phyloP scores from a whole-genome alignment of 306 rosid species.

The Castanea sativa region DNA sequence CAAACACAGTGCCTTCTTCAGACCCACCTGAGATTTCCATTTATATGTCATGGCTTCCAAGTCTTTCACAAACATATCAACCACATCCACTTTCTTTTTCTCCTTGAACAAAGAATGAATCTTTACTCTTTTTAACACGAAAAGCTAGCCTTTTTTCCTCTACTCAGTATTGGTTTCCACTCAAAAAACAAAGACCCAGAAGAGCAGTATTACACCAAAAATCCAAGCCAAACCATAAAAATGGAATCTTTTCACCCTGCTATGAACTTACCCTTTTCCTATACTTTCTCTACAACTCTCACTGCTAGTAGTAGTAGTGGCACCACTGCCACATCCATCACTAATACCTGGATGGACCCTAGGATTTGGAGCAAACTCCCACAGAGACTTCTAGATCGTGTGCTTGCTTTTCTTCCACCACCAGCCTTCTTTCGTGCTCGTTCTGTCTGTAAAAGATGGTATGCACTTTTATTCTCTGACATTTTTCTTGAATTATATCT shows the following conservation, averaged over 20 bases:
- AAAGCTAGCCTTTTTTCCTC: not conserved
- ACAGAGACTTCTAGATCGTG: slow-evolving; percentile 64
- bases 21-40: slow-evolving; percentile 14
- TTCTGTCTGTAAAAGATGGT: slow-evolving; percentile 89
- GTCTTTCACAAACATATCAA: slow-evolving; percentile 7
- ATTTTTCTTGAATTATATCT: slow-evolving; percentile 71
- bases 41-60: slow-evolving; percentile 19
- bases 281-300: slow-evolving; percentile 40
- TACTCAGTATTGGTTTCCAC: not conserved
- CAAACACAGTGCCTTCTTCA: not conserved
- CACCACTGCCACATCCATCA: slow-evolving; percentile 6
- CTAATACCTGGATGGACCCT: slow-evolving; percentile 64
- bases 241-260: slow-evolving; percentile 73
- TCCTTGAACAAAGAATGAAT: not conserved
- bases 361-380: slow-evolving; percentile 94
- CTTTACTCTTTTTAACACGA: not conserved
- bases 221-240: not conserved
- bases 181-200: not conserved
- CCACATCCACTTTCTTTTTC: slow-evolving; percentile 7
- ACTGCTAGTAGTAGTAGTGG: slow-evolving; percentile 15
- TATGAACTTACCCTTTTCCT: slow-evolving; percentile 55
- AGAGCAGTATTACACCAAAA: not conserved
- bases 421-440: slow-evolving; percentile 88
- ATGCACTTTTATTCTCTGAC: slow-evolving; percentile 63
- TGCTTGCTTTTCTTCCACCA: slow-evolving; percentile 76